Conservation (phyloP, 371 early-diverging fungal species). For the Apophysomyces variabilis region DNA sequence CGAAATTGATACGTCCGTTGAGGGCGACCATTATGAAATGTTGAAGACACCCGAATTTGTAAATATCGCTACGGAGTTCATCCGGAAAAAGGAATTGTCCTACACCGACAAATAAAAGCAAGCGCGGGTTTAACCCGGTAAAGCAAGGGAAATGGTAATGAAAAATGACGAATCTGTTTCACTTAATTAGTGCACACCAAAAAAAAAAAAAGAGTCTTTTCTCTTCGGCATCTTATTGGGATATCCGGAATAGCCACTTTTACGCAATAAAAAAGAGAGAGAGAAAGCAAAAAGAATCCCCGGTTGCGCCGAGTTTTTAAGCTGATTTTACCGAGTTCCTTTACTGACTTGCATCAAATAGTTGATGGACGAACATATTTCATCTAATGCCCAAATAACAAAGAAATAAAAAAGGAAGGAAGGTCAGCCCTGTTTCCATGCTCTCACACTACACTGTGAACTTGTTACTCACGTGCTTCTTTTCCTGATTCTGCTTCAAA, state of each 20-base stretch:
- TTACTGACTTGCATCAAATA: conserved; percentile 51
- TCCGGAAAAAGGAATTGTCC: conserved; percentile 20
- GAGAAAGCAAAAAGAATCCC: no score
- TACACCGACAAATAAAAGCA: background rate
- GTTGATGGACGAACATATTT: conserved; percentile 47
- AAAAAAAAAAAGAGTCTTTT: no score
- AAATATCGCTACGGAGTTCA: conserved; percentile 36
- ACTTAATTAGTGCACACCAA: no score
- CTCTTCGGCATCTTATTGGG: no score
- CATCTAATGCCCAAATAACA: conserved; percentile 32
- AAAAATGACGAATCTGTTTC: no score
- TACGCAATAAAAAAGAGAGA: no score
- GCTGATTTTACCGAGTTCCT: conserved; percentile 23
- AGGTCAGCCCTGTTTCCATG: no score
- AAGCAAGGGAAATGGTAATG: background rate
- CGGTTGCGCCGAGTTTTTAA: background rate
- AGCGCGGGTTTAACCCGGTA: background rate
- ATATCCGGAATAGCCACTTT: no score
- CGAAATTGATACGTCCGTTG: conserved; percentile 49
- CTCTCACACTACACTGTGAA: no score
- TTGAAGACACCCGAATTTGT: conserved; percentile 54
- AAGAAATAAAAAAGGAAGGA: no score
- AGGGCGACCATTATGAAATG: conserved; percentile 66
- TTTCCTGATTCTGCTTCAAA: conserved; percentile 75
- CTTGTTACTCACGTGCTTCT: conserved; percentile 67